A percentile compares a stretch with the other conserved stretches of the same genome.
phyloP scores from a whole-genome alignment of 129 eudicot species.

The Chrysanthemum makinoi region DNA sequence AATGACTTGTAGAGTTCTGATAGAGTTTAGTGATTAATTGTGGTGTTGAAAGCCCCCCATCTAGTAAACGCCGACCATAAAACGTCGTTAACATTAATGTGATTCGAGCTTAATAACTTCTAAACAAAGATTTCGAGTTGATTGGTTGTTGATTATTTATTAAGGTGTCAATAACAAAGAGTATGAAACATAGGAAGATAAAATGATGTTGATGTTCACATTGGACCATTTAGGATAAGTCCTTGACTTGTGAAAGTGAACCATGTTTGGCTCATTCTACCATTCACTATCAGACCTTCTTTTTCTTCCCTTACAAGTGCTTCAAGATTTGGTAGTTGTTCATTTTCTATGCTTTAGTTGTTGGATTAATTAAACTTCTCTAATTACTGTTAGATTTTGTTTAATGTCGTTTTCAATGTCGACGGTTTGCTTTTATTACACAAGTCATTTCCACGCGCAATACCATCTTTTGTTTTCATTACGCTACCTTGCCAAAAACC shows the following conservation, averaged over 20 bases:
- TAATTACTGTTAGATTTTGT: constrained; percentile 7
- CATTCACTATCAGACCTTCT: constrained; percentile 20
- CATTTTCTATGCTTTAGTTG: constrained; percentile 25
- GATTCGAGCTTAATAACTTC: background rate
- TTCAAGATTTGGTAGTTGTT: constrained; percentile 31
- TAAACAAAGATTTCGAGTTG: background rate
- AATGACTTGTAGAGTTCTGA: background rate
- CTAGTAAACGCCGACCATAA: background rate
- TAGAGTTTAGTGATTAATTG: background rate
- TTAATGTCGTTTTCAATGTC: constrained; percentile 20
- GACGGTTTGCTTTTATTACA: background rate
- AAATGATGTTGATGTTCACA: constrained; percentile 17
- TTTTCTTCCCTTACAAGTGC: constrained; percentile 27
- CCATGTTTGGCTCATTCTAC: constrained; percentile 24
- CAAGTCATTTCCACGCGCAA: background rate
- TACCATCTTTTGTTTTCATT: background rate
- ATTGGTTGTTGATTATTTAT: background rate
- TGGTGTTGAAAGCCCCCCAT: background rate
- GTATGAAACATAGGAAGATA: constrained; percentile 1
- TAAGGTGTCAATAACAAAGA: constrained; percentile 16
- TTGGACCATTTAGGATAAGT: constrained; percentile 33
- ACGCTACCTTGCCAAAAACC: too few species aligned
- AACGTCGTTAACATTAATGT: background rate
- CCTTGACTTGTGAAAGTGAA: constrained; percentile 28
- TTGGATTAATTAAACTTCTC: constrained; percentile 12